Conservation (phyloP, 148 eudicot species). For the Talinum fruticosum region DNA sequence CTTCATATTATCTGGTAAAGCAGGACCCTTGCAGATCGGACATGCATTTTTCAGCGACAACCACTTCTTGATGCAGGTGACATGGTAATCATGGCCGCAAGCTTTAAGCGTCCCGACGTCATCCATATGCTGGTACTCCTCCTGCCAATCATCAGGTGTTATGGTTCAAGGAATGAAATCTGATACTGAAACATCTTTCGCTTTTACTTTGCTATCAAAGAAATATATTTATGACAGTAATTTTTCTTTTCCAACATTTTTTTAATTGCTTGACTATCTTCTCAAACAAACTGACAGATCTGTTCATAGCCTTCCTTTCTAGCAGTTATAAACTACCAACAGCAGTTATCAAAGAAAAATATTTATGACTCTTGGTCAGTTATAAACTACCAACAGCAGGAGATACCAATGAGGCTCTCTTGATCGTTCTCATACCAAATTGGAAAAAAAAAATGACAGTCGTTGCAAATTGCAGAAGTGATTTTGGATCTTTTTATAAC, state of each 20-base stretch:
- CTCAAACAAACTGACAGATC: too few relatives aligned
- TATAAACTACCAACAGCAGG: too few relatives aligned
- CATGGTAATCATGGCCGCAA: slow-evolving; percentile 81
- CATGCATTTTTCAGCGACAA: slow-evolving; percentile 69
- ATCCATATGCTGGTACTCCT: slow-evolving; percentile 73
- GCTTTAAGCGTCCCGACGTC: slow-evolving; percentile 59
- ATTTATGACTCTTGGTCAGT: neutral
- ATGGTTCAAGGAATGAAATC: neutral
- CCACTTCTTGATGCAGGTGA: slow-evolving; percentile 75
- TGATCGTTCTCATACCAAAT: neutral
- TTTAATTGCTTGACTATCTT: too few relatives aligned
- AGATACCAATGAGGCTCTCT: neutral
- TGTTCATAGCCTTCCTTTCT: too few relatives aligned
- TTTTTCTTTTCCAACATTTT: too few relatives aligned
- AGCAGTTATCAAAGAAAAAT: too few relatives aligned
- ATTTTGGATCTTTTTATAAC: too few relatives aligned
- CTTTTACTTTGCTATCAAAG: neutral
- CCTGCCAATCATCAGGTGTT: slow-evolving; percentile 32
- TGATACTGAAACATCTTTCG: neutral
- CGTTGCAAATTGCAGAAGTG: too few relatives aligned
- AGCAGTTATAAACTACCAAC: neutral
- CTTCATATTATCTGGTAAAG: slow-evolving; percentile 48
- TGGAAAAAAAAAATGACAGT: too few relatives aligned
- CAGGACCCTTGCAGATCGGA: slow-evolving; percentile 80
- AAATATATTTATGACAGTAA: too few relatives aligned